These are phyloP conservation scores for Bisporella sp. DNA, from an alignment of 2,329 filamentous ascomycete genomes.

Conservation along the genomic window DNA sequence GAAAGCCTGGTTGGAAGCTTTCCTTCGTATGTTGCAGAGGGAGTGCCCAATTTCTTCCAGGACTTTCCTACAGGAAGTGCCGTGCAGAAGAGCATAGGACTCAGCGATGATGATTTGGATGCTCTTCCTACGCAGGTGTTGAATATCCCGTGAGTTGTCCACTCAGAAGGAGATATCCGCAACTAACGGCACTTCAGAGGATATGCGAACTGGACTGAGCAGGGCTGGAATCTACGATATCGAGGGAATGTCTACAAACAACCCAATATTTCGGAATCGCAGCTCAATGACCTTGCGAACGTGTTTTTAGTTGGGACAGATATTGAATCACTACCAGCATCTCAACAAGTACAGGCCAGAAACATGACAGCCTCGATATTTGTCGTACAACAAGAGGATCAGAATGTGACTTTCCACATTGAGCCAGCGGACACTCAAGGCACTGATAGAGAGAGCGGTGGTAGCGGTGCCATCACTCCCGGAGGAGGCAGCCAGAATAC, in stretches of 20 bases:
- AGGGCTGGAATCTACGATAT: constrained; percentile 69
- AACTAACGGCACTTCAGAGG: constrained; percentile 29
- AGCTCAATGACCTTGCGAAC: constrained; percentile 62
- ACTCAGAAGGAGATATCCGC: not conserved
- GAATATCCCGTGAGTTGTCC: constrained; percentile 50
- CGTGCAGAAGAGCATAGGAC: constrained; percentile 54
- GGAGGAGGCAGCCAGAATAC: constrained; percentile 56
- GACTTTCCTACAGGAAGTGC: constrained; percentile 54
- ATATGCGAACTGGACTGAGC: constrained; percentile 72
- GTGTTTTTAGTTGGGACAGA: constrained; percentile 61
- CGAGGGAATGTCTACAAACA: constrained; percentile 80
- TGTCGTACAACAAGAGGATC: constrained; percentile 63
- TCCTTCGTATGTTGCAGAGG: constrained; percentile 54
- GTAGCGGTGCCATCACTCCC: constrained; percentile 42
- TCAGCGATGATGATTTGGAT: constrained; percentile 49
- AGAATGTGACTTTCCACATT: constrained; percentile 57
- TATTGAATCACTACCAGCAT: constrained; percentile 49
- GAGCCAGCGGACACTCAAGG: constrained; percentile 51
- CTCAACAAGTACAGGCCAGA: constrained; percentile 59
- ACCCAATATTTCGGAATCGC: constrained; percentile 57
- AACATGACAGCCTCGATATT: constrained; percentile 70
- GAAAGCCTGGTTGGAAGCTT: constrained; percentile 46
- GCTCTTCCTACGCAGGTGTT: constrained; percentile 63
- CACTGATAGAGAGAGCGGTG: constrained; percentile 36
- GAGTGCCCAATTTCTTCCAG: constrained; percentile 61